phyloP scores from a whole-genome alignment of 257 asterid genomes.

The Gentiana dahurica region DNA sequence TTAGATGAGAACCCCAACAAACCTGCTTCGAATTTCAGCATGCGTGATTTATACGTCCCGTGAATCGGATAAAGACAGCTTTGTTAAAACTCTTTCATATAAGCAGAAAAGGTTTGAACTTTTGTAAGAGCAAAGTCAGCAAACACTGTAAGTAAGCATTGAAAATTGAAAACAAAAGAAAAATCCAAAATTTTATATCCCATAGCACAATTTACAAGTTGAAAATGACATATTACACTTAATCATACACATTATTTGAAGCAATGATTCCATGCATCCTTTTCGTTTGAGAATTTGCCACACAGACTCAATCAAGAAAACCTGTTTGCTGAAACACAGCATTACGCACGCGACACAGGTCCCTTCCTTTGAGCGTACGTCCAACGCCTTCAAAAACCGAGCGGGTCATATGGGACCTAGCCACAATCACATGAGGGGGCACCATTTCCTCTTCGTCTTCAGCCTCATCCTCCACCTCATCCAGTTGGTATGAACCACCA shows the following conservation, averaged over 20 bases:
- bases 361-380: slow-evolving; percentile 84
- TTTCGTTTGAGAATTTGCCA: not conserved
- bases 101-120: too few species aligned
- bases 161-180: too few species aligned
- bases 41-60: too few species aligned
- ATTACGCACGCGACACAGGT: slow-evolving; percentile 66
- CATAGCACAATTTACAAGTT: not conserved
- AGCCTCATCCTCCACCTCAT: slow-evolving; percentile 33
- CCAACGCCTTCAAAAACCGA: slow-evolving; percentile 93
- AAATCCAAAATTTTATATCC: not conserved
- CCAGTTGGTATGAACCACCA: slow-evolving; percentile 21
- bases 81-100: too few species aligned
- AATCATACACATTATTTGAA: slow-evolving; percentile 1
- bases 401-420: slow-evolving; percentile 76
- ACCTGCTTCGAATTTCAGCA: too few species aligned
- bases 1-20: too few species aligned
- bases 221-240: not conserved
- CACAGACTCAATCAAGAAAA: slow-evolving; percentile 45
- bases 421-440: slow-evolving; percentile 94
- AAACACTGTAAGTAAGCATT: too few species aligned
- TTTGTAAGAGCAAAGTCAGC: too few species aligned
- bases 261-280: not conserved
- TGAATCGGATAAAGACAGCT: too few species aligned
- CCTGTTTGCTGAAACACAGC: slow-evolving; percentile 92
- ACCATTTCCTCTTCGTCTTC: slow-evolving; percentile 50